Conservation (phyloP, 495 filamentous ascomycete genomes). For the Penicillium malachiteum region DNA sequence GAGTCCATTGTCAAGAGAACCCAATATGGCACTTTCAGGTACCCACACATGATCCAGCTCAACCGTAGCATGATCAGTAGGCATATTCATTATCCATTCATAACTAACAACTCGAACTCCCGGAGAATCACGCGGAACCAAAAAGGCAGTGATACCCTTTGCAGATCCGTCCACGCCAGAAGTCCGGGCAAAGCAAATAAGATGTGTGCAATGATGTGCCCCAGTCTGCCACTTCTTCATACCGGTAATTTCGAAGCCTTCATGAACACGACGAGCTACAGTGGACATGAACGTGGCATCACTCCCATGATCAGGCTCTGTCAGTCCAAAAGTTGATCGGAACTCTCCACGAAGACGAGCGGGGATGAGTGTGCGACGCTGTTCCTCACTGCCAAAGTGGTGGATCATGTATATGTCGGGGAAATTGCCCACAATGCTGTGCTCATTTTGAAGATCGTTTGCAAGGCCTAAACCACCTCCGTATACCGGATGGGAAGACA, state of each 20-base stretch:
- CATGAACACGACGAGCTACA: slow-evolving; percentile 33
- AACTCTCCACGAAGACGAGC: slow-evolving; percentile 48
- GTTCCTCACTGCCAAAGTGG: slow-evolving; percentile 51
- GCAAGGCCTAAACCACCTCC: slow-evolving; percentile 53
- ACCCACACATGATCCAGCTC: slow-evolving; percentile 50
- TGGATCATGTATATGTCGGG: slow-evolving; percentile 57
- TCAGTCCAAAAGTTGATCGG: slow-evolving; percentile 56
- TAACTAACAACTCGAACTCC: slow-evolving; percentile 52
- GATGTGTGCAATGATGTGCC: slow-evolving; percentile 57
- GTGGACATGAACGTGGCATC: slow-evolving; percentile 60
- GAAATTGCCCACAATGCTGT: slow-evolving; percentile 58
- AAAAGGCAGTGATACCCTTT: slow-evolving; percentile 56
- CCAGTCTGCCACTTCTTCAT: slow-evolving; percentile 63
- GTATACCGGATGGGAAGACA: slow-evolving; percentile 46
- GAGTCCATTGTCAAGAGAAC: slow-evolving; percentile 46
- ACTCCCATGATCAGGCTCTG: slow-evolving; percentile 59
- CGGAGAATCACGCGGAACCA: slow-evolving; percentile 46
- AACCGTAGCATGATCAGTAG: slow-evolving; percentile 59
- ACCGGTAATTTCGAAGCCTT: slow-evolving; percentile 53
- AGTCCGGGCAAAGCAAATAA: slow-evolving; percentile 58
- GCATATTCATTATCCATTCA: slow-evolving; percentile 64
- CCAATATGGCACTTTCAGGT: slow-evolving; percentile 47
- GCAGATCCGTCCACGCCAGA: slow-evolving; percentile 43
- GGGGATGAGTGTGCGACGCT: slow-evolving; percentile 50
- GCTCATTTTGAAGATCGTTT: slow-evolving; percentile 63